phyloP scores from a whole-genome alignment of 2,329 filamentous ascomycete genomes.

The Aspergillus fumigatiaffinis region DNA sequence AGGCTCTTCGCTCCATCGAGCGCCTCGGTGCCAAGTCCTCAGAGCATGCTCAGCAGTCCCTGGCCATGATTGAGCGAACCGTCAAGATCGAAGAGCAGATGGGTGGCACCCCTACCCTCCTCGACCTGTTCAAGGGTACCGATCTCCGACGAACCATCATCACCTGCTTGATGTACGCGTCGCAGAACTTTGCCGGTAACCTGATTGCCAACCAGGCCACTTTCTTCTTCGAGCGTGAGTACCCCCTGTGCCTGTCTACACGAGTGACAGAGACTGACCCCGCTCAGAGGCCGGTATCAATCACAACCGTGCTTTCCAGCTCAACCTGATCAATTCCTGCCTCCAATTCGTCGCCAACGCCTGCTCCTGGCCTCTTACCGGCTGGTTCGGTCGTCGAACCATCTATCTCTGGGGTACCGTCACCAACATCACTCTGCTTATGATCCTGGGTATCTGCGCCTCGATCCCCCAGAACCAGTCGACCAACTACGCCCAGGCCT shows the following conservation, averaged over 20 bases:
- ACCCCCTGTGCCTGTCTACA: too few species aligned
- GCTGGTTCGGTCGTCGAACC: slow-evolving; percentile 40
- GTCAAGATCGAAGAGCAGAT: slow-evolving; percentile 28
- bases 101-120: slow-evolving; percentile 22
- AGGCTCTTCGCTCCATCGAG: slow-evolving; percentile 22
- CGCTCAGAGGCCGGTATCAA: slow-evolving; percentile 27
- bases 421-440: slow-evolving; percentile 32
- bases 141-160: slow-evolving; percentile 30
- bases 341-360: slow-evolving; percentile 36
- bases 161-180: slow-evolving; percentile 29
- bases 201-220: slow-evolving; percentile 61
- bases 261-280: slow-evolving; percentile 9
- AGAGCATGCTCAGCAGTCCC: slow-evolving; percentile 16
- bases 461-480: slow-evolving; percentile 28
- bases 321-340: slow-evolving; percentile 27
- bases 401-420: slow-evolving; percentile 38
- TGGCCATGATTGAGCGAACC: slow-evolving; percentile 33
- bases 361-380: slow-evolving; percentile 32
- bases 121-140: slow-evolving; percentile 32
- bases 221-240: slow-evolving; percentile 52
- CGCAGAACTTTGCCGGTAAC: slow-evolving; percentile 55
- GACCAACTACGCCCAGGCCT: slow-evolving; percentile 39
- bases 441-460: slow-evolving; percentile 36
- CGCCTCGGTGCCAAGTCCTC: slow-evolving; percentile 17
- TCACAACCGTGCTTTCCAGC: slow-evolving; percentile 21